phyloP scores from a whole-genome alignment of 2,329 filamentous ascomycete genomes.

The Emydomyces testavorans region DNA sequence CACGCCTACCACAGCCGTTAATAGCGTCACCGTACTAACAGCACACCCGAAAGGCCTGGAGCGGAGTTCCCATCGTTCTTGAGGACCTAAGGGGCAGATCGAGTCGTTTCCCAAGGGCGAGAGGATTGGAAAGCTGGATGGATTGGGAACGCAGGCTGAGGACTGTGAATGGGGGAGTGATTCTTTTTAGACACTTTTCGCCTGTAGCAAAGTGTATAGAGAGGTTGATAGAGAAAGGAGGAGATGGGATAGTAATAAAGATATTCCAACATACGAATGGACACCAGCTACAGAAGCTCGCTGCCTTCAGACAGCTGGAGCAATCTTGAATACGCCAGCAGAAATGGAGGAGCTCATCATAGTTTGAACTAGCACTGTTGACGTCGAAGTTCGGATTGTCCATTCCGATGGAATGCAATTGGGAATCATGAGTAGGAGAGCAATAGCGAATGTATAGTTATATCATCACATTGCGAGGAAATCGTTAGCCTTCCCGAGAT shows the following conservation, averaged over 20 bases:
- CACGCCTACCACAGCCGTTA: constrained; percentile 27
- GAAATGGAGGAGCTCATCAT: constrained; percentile 20
- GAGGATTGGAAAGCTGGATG: constrained; percentile 28
- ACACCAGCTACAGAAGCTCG: constrained; percentile 31
- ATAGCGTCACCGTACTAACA: constrained; percentile 32
- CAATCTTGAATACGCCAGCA: constrained; percentile 32
- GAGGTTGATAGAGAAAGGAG: neutral
- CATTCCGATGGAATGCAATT: neutral
- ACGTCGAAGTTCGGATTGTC: neutral
- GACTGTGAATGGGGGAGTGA: constrained; percentile 21
- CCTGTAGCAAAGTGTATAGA: constrained; percentile 10
- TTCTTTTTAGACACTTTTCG: neutral
- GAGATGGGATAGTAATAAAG: constrained; percentile 1
- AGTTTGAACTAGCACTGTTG: constrained; percentile 19
- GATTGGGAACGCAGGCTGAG: constrained; percentile 32
- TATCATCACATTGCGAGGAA: too few relatives aligned
- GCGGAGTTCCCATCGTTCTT: constrained; percentile 35
- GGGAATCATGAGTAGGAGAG: too few relatives aligned
- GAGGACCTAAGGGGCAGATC: constrained; percentile 32
- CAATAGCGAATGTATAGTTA: too few relatives aligned
- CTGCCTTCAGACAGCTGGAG: constrained; percentile 24
- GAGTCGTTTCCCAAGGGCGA: constrained; percentile 26
- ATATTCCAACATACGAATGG: constrained; percentile 26
- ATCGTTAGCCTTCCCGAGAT: too few relatives aligned
- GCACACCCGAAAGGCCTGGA: constrained; percentile 31